Evolutionary conservation across 805 yeast genomes (phyloP).

Genomic region (Kodamaea sagamina): DNA sequence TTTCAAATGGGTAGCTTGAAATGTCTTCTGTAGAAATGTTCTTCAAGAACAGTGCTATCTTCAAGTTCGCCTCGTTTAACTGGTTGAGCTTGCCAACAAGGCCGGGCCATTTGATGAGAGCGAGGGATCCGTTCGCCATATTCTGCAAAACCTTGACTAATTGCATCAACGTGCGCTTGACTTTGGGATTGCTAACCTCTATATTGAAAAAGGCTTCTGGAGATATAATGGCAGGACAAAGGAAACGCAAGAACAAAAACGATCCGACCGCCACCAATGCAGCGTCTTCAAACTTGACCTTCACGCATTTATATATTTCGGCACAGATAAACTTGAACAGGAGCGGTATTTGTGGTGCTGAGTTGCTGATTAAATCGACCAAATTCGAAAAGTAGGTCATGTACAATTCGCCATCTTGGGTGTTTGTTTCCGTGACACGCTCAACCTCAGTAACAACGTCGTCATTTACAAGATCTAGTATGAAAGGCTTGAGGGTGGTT

Average conservation of each 20-base stretch:
- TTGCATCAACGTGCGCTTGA: conserved; percentile 69
- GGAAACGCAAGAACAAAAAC: conserved; percentile 74
- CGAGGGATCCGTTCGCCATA: conserved; percentile 79
- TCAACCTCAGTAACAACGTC: conserved; percentile 67
- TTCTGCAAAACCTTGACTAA: conserved; percentile 83
- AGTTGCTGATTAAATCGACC: conserved; percentile 58
- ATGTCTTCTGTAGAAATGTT: conserved; percentile 22
- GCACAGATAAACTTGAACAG: conserved; percentile 73
- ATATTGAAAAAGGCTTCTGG: conserved; percentile 63
- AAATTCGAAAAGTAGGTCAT: conserved; percentile 56
- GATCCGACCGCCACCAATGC: conserved; percentile 76
- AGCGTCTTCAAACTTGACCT: conserved; percentile 62
- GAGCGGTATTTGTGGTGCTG: conserved; percentile 61
- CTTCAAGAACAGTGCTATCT: conserved; percentile 32
- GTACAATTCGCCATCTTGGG: conserved; percentile 46
- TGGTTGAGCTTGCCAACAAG: conserved; percentile 45
- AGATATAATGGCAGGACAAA: conserved; percentile 87
- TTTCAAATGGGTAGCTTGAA: conserved; percentile 14
- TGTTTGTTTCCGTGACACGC: conserved; percentile 39
- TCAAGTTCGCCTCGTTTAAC: conserved; percentile 28
- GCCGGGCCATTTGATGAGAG: conserved; percentile 64
- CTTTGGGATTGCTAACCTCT: conserved; percentile 30
- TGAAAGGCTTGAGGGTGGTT: conserved; percentile 54
- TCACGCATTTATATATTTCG: conserved; percentile 58
- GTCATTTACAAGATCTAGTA: conserved; percentile 51